Evolutionary conservation across 1,284 basidiomycete genomes (phyloP).

Genomic region (Sporisorium iseilematis-ciliati): DNA sequence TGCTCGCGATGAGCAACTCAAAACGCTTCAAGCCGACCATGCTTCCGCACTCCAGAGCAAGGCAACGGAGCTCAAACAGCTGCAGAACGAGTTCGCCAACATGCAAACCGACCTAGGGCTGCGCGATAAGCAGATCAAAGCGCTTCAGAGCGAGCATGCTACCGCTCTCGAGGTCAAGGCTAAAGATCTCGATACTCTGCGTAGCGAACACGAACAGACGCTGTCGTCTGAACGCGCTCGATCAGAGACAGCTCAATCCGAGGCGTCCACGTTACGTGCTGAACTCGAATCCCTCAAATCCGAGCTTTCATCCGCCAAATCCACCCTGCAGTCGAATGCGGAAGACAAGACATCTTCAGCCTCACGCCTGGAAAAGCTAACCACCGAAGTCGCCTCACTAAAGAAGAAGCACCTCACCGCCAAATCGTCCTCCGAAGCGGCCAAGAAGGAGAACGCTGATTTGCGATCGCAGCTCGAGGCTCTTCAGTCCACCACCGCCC

Average conservation of each 20-base stretch:
- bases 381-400: slow-evolving; percentile 24
- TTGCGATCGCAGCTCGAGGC: slow-evolving; percentile 18
- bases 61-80: not conserved
- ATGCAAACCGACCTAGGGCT: not conserved
- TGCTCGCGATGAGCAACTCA: slow-evolving; percentile 6
- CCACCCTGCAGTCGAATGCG: slow-evolving; percentile 3
- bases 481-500: slow-evolving; percentile 5
- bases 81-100: slow-evolving; percentile 1
- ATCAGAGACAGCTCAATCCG: slow-evolving; percentile 15
- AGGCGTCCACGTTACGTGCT: slow-evolving; percentile 6
- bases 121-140: slow-evolving; percentile 9
- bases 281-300: slow-evolving; percentile 14
- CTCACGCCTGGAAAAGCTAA: slow-evolving; percentile 27
- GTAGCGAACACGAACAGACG: slow-evolving; percentile 14
- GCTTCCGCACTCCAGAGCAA: slow-evolving; percentile 7
- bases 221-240: slow-evolving; percentile 20
- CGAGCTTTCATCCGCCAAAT: slow-evolving; percentile 16
- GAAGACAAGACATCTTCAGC: slow-evolving; percentile 14
- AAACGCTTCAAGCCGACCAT: not conserved
- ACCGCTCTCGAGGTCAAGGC: slow-evolving; percentile 8
- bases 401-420: slow-evolving; percentile 56
- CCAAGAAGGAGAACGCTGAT: slow-evolving; percentile 49
- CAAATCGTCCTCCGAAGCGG: slow-evolving; percentile 41
- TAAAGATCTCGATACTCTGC: slow-evolving; percentile 9
- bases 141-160: slow-evolving; percentile 13